Base-by-base conservation (phyloP, 495 filamentous ascomycete genomes). In the Beverwykella pulmonaria region DNA sequence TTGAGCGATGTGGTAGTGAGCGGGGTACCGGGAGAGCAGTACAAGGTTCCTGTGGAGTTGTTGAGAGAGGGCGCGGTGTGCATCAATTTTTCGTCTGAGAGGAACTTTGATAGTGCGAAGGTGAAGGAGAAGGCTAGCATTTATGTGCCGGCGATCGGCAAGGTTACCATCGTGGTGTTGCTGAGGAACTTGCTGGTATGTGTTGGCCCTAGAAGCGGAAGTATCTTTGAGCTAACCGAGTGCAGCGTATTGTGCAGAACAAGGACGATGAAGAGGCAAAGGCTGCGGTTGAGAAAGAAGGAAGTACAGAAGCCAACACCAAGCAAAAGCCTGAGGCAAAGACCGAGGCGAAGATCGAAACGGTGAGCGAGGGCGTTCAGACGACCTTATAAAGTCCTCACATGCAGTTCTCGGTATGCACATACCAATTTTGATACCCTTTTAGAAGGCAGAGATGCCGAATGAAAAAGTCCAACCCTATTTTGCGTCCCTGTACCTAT, bases 81-180 rank as follows among this genome's bases (percentile, higher is more conserved):
- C 79, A 90, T 98, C 77, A 98, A 98, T 77, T 97, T 98, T 77
- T 96, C 92, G 17, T 95, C 90, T 46, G 92, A 92, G 75, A 92
- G 92, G 83, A 98, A 98, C 79, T 98, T 98, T 76, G 39, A 44
- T 44, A 87, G 85, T 59, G 84, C 86, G 0, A 89, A 88, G 56
- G 86, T 98, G 49, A 96, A 94, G 79, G 89, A 95, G 73, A 93
- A 90, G 79, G 94, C 94, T 1, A 90, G 91, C n/a, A 93, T 98
- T 71, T 98, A 95, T 65, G 92, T 98, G 7, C 94, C 94, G 6
- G 93, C 92, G 1, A 95, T 95, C 71, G 94, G 94, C 57, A 98
- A 97, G 80, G 94, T 98, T 26, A 98, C 94, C 0, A 97, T 98
- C 75, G 89, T 93, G 12, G 87, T 98, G 17, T 78, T 98, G 63